phyloP scores from a whole-genome alignment of 2,329 filamentous ascomycete species.

The Samsoniella hepiali region DNA sequence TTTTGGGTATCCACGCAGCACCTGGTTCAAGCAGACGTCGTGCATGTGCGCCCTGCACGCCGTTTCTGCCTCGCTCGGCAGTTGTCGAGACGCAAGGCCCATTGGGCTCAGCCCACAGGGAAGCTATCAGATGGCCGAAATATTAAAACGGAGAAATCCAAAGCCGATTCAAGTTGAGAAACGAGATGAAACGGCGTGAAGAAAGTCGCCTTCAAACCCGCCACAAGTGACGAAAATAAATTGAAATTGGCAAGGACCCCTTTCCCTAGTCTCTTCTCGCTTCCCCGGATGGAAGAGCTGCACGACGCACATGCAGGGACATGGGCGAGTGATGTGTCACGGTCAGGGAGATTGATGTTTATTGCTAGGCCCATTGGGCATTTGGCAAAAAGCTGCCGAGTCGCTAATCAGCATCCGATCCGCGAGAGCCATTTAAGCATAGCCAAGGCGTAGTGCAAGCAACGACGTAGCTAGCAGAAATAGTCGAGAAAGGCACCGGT shows the following conservation, averaged over 20 bases:
- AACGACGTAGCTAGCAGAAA: not conserved
- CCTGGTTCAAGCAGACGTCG: not conserved
- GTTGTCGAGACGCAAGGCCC: not conserved
- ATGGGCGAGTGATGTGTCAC: too few species aligned
- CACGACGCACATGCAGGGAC: too few species aligned
- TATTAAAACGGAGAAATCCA: not conserved
- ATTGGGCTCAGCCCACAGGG: not conserved
- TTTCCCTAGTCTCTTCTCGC: not conserved
- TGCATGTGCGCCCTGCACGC: not conserved
- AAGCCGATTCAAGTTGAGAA: not conserved
- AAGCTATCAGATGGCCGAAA: not conserved
- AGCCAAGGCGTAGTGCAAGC: not conserved
- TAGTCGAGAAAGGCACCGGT: too few species aligned
- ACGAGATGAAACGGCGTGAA: not conserved
- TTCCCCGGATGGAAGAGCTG: too few species aligned
- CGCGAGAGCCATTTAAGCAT: not conserved
- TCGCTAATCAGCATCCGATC: not conserved
- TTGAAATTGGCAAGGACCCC: not conserved
- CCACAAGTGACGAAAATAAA: not conserved
- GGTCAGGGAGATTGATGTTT: not conserved
- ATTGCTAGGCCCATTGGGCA: not conserved
- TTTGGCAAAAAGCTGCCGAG: not conserved
- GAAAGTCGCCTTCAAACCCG: not conserved
- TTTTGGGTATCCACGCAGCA: not conserved
- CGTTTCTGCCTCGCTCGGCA: constrained; percentile 5